Base-by-base conservation (phyloP, 1,139 yeast genomes). In the Pichia sorboxylosa region DNA sequence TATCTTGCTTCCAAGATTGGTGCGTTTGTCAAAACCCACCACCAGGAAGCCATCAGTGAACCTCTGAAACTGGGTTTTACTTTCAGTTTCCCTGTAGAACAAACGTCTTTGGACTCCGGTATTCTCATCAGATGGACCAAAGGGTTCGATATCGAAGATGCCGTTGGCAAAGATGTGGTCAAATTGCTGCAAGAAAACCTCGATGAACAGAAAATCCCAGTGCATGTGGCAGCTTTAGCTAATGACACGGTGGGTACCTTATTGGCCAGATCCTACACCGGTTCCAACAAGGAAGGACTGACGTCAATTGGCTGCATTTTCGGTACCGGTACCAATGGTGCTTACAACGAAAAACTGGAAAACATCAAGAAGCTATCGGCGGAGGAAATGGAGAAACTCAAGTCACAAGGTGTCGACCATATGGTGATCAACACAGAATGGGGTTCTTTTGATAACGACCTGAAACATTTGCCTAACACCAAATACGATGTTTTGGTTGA, bases 291-390 rank as follows among this genome's bases (percentile, higher is more conserved):
- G 33, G 69, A 67, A 40, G 66, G 68, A 34, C 70, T 69, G 34
- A 82, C 95, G 11, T 67, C 80, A 11, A 64, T 87, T 47, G 97
- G 97, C 27, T 76, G 87, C 42, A 87, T 87, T 42, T 83, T 84
- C 51, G 97, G 97, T 41, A 87, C 97, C 5, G 97, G 97, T 51
- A 85, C 96, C 26, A 87, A 87, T 54, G 96, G 96, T 39, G 94
- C 95, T 10, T 87, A 87, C 58, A 66, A 72, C 50, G 97, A 87
- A 56, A 64, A 71, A 36, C 54, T 83, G 36, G 74, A 69, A 28
- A 68, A 75, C 32, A 81, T 90, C 44, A 69, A 69, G 36, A 87
- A 87, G 57, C 63, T 85, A 39, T 64, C 66, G 19, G 55, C 59
- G 0, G 58, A 58, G 9, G 53, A 59, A 9, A 46, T 61, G 5